Evolutionary conservation across 2,329 filamentous ascomycete species (phyloP).

Genomic region (Lizonia empirigonia): DNA sequence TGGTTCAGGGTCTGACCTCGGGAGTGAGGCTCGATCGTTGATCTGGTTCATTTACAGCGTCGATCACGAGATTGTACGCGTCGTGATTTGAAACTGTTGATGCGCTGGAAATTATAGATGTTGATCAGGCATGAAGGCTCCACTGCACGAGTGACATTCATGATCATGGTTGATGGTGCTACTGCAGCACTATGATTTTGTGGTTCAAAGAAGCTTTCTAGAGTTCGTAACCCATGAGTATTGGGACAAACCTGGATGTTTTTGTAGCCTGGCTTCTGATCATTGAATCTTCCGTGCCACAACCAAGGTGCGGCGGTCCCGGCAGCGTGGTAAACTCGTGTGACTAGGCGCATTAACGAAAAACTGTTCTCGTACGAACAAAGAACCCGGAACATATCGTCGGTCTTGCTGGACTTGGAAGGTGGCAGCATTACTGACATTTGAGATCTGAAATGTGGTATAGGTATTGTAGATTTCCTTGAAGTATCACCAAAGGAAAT

Average conservation of each 20-base stretch:
- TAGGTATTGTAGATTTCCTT: background rate
- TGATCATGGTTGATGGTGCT: background rate
- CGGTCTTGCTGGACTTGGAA: no score
- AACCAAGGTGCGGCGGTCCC: background rate
- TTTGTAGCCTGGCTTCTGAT: background rate
- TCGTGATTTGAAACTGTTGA: slow-evolving; percentile 10
- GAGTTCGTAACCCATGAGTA: no score
- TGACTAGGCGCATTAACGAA: background rate
- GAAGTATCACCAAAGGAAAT: background rate
- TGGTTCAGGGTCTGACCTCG: background rate
- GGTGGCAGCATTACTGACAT: no score
- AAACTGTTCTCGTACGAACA: slow-evolving; percentile 2
- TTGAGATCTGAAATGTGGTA: no score
- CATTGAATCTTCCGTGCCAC: background rate
- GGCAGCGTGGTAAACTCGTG: background rate
- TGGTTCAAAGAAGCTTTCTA: background rate
- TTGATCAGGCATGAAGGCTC: slow-evolving; percentile 1
- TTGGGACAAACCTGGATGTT: no score
- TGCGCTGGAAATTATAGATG: background rate
- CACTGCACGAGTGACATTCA: background rate
- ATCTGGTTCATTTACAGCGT: background rate
- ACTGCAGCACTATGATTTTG: background rate
- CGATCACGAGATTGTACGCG: slow-evolving; percentile 5
- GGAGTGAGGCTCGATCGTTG: slow-evolving; percentile 1
- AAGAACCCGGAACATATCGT: no score